Evolutionary conservation across 2,329 filamentous ascomycete genomes (phyloP), one percentile per base, ranked within the genome.

Genomic region (Pseudocercospora vitis): DNA sequence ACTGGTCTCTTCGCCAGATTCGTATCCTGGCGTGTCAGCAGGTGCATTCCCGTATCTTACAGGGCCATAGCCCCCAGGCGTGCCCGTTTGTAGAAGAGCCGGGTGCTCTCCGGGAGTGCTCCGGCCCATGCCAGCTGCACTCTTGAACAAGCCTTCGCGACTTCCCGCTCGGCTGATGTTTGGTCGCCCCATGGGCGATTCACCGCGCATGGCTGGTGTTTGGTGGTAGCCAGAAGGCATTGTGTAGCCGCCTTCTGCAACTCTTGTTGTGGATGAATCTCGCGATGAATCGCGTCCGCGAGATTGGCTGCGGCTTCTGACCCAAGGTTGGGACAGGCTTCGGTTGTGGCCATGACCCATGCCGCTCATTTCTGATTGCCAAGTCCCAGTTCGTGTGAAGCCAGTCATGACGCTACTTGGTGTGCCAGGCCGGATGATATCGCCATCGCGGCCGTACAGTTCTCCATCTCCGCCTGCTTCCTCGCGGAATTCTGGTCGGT

Each of bases 401-500:
- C 64, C 67, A 12, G 67, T 69, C 42, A 65, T 65, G 44, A 77
- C 71, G 23, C 80, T 82, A 9, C 78, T 76, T 0, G 85, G 85
- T 0, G 85, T 88, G 14, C 78, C 81, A 0, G 85, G 81, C 1
- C 86, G 78, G 12, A 80, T 71, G 2, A 85, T 73, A 57, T 88
- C 86, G 19, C 76, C 73, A 1, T 79, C 72, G 11, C 75, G 78
- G 2, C 86, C 87, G 58, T 75, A 78, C 1, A 78, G 62, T 16
- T 75, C 74, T 18, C 87, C 88, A 19, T 76, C 75, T 4, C 88
- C 91, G n/a, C 90, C 90, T 61, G 91, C 87, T 50, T 94, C 89
- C 8, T 91, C 86, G 1, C 85, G 84, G 72, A 97, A 96, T 63
- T 96, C 92, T 2, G 88, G 82, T 1, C 90, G 81, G 70, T 96